Evolutionary conservation across 129 eudicot genomes (phyloP), one percentile per base, ranked within the genome.

Genomic region (Silybum marianum): DNA sequence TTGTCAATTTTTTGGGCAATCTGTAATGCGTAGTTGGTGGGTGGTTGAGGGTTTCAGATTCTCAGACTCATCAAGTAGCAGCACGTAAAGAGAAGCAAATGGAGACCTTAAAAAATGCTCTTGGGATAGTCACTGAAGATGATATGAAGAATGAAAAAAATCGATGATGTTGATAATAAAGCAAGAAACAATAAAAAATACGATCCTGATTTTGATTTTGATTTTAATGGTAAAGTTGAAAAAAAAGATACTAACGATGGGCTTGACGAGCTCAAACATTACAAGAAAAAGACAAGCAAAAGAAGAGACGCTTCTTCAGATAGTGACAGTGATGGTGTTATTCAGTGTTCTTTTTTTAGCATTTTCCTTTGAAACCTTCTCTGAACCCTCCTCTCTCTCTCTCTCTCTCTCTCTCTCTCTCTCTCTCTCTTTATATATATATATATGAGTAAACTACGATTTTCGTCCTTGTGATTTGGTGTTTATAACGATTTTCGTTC

Each of bases 61-160:
- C 99, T 18, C 98, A 93, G 83, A 91, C 98, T 26, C 99, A 96
- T 63, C 99, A 96, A 82, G 84, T 96, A 67, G 97, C 99, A 71
- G 99, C 99, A 21, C 82, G 91, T 72, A 96, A 96, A 87, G 93
- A 96, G 84, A 93, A 85, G 85, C 97, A 96, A 77, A 89, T 96
- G 99, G 98, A 93, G 84, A 86, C 79, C 28, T 69, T 96, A 32
- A 90, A 87, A 83, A 88, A 91, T 83, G 99, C 99, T 80, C 93
- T 96, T 69, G 90, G 89, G 30, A 93, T 95, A 69, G 86, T 82
- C 11, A 32, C 79, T 78, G 93, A 88, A 78, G 87, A 77, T 40
- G 88, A 85, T 36, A 73, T 83, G 69, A 84, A 48, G 72, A 73
- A 24, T n/a, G n/a, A 91, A 86, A 51, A 89, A 85, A 11, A 75